phyloP scores from a whole-genome alignment of 805 yeast genomes.

The Pichia paraexigua region DNA sequence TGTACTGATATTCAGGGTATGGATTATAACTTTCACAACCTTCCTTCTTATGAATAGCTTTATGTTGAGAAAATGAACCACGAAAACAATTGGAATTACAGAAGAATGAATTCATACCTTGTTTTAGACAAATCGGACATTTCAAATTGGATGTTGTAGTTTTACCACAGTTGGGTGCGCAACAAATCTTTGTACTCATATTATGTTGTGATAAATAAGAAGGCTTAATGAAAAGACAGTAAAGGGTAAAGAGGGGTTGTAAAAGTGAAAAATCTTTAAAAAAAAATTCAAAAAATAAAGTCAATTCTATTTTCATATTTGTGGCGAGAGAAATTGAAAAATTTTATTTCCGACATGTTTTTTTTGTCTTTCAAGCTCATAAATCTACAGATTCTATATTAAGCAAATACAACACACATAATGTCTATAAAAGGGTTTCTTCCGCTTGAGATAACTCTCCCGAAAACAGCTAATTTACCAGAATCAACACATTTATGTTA shows the following conservation, averaged over 20 bases:
- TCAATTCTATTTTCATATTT: not conserved
- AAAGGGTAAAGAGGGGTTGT: not conserved
- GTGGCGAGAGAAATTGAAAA: not conserved
- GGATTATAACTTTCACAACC: conserved; percentile 70
- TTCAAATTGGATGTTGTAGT: conserved; percentile 65
- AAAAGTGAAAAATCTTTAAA: not conserved
- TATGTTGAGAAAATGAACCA: conserved; percentile 63
- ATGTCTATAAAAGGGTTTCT: conserved; percentile 52
- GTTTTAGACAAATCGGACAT: conserved; percentile 88
- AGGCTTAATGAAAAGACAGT: not conserved
- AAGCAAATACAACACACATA: not conserved
- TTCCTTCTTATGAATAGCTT: conserved; percentile 60
- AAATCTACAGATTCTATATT: not conserved
- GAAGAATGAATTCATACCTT: conserved; percentile 52
- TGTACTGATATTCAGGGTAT: conserved; percentile 67
- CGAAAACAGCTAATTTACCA: conserved; percentile 20
- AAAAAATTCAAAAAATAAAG: not conserved
- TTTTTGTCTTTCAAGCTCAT: not conserved
- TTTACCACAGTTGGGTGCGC: conserved; percentile 82
- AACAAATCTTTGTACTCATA: conserved; percentile 34
- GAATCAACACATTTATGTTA: conserved; percentile 46
- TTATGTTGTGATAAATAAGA: not conserved
- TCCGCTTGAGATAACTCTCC: conserved; percentile 40
- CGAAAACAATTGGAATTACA: conserved; percentile 83
- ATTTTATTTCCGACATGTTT: not conserved